These are phyloP conservation scores for Penicillium griseofulvum DNA, from an alignment of 2,329 filamentous ascomycete species.

Conservation along the genomic window DNA sequence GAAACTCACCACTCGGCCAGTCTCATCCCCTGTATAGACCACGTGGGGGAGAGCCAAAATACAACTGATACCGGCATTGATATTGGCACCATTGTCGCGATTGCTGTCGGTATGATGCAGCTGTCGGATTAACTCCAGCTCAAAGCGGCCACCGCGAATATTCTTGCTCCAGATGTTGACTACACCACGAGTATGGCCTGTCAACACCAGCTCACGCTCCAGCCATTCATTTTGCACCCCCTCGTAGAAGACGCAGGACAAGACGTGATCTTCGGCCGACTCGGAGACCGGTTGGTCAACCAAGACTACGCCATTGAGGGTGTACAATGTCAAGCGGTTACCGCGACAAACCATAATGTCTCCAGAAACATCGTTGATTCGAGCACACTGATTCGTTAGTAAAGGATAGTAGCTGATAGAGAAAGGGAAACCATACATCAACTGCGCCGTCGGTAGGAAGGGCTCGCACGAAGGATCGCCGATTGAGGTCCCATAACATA, in stretches of 20 bases:
- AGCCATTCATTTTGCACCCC: conserved; percentile 88
- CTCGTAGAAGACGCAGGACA: conserved; percentile 89
- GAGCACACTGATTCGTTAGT: conserved; percentile 62
- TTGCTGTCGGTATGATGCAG: conserved; percentile 75
- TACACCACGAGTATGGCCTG: conserved; percentile 77
- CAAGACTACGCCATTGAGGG: conserved; percentile 80
- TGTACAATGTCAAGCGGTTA: conserved; percentile 72
- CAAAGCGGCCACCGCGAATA: conserved; percentile 64
- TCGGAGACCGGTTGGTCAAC: conserved; percentile 79
- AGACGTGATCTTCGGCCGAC: conserved; percentile 69
- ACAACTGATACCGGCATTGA: conserved; percentile 71
- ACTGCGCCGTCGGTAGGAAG: conserved; percentile 58
- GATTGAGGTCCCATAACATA: conserved; percentile 92
- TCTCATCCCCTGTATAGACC: conserved; percentile 92
- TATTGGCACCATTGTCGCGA: conserved; percentile 58
- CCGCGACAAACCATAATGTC: conserved; percentile 84
- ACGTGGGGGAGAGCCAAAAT: conserved; percentile 77
- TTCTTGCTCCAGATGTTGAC: conserved; percentile 70
- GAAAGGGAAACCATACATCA: conserved; percentile 34
- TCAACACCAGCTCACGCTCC: conserved; percentile 81
- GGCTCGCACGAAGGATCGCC: conserved; percentile 78
- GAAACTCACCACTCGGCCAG: conserved; percentile 74
- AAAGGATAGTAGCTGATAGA: background rate
- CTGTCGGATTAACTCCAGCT: conserved; percentile 72
- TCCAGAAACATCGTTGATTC: conserved; percentile 86